phyloP scores from a whole-genome alignment of 2,329 filamentous ascomycete genomes.

The Aspergillus bombycis region DNA sequence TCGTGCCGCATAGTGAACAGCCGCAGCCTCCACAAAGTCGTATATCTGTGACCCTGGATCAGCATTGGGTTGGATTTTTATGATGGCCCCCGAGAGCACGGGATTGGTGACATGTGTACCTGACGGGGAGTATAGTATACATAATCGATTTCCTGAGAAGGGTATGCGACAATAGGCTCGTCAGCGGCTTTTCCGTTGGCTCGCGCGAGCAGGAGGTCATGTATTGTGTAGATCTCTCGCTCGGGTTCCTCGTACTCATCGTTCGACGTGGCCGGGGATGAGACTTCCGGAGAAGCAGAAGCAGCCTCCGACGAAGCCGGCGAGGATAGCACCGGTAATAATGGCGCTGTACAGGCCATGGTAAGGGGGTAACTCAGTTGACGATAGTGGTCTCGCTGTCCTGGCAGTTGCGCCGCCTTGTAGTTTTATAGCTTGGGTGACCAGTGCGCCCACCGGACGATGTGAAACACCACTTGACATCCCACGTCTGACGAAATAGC shows the following conservation, averaged over 20 bases:
- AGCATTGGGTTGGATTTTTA: background rate
- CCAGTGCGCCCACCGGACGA: background rate
- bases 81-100: no score
- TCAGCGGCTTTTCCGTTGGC: slow-evolving; percentile 11
- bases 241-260: slow-evolving; percentile 4
- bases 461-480: background rate
- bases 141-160: slow-evolving; percentile 17
- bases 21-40: slow-evolving; percentile 22
- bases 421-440: background rate
- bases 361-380: background rate
- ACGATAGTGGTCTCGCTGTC: background rate
- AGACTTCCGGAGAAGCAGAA: background rate
- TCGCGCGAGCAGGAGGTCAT: slow-evolving; percentile 17
- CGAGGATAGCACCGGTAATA: slow-evolving; percentile 3
- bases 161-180: slow-evolving; percentile 23
- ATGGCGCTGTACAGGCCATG: slow-evolving; percentile 13
- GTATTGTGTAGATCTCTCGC: slow-evolving; percentile 17
- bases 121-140: slow-evolving; percentile 22
- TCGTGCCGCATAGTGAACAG: slow-evolving; percentile 18
- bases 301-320: slow-evolving; percentile 1
- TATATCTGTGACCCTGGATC: slow-evolving; percentile 16
- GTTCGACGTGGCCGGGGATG: slow-evolving; percentile 13
- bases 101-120: slow-evolving; percentile 5
- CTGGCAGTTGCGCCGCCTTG: background rate
- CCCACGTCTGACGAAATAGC: background rate